Percentiles rank a stretch among this genome's conserved stretches.
Conservation (phyloP, 1,139 yeast species). For the Ogataea hybrid region DNA sequence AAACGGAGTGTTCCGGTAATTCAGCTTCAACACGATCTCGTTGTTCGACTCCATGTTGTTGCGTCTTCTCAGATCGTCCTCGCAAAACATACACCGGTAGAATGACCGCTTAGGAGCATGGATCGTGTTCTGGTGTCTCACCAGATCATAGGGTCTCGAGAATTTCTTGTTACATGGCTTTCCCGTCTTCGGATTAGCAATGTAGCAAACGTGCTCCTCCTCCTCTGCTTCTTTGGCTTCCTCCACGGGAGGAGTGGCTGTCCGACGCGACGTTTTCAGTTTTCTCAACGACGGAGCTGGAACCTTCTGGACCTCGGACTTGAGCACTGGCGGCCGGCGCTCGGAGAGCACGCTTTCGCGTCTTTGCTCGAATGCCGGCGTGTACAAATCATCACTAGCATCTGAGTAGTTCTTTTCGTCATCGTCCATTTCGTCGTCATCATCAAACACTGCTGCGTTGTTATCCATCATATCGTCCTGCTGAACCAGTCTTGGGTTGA, state of each 20-base stretch:
- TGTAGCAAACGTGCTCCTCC: conserved; percentile 51
- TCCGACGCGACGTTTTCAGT: conserved; percentile 14
- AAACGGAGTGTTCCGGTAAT: conserved; percentile 26
- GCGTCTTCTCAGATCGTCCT: conserved; percentile 45
- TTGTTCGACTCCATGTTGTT: conserved; percentile 26
- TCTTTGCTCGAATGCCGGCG: conserved; percentile 30
- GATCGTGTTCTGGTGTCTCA: conserved; percentile 94
- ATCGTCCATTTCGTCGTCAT: conserved; percentile 22
- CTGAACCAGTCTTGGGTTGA: conserved; percentile 20
- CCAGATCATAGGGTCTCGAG: conserved; percentile 90
- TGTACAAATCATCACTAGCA: conserved; percentile 27
- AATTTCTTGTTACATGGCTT: conserved; percentile 76
- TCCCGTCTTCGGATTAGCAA: conserved; percentile 60
- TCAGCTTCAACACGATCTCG: conserved; percentile 25
- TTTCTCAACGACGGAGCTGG: conserved; percentile 19
- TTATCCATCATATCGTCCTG: conserved; percentile 9
- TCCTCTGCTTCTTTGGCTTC: conserved; percentile 10
- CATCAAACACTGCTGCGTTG: conserved; percentile 18
- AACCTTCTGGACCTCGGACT: conserved; percentile 16
- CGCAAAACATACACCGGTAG: conserved; percentile 85
- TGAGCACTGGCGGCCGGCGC: conserved; percentile 17
- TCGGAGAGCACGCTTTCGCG: conserved; percentile 26
- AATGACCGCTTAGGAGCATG: conserved; percentile 87
- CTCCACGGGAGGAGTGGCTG: conserved; percentile 10
- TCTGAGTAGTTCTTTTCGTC: conserved; percentile 22